A percentile compares a stretch with the other conserved stretches of the same genome.
phyloP scores from a whole-genome alignment of 805 yeast genomes.

The Candida piceae region DNA sequence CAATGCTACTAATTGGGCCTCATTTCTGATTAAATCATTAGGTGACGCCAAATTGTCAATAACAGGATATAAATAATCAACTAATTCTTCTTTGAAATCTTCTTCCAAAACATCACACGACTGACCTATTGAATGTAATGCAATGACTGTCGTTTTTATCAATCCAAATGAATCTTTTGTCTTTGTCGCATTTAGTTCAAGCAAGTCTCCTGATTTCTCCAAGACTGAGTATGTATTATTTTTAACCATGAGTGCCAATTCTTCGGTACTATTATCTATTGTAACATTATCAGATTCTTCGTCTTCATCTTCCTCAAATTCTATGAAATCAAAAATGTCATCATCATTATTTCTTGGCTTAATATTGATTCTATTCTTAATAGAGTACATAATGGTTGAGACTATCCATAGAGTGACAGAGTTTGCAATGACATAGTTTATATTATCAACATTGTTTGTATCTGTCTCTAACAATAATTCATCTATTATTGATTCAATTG shows the following conservation, averaged over 20 bases:
- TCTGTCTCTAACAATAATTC: neutral
- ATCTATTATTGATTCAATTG: neutral
- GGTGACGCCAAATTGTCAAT: slow-evolving; percentile 66
- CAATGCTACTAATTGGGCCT: slow-evolving; percentile 48
- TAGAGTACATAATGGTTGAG: slow-evolving; percentile 23
- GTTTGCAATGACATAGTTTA: slow-evolving; percentile 12
- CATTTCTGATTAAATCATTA: slow-evolving; percentile 38
- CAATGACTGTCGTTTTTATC: slow-evolving; percentile 24
- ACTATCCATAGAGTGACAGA: slow-evolving; percentile 36
- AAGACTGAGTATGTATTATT: slow-evolving; percentile 29
- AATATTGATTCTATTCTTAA: neutral
- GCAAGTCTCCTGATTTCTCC: slow-evolving; percentile 38
- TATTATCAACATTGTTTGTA: slow-evolving; percentile 2
- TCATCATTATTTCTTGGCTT: neutral
- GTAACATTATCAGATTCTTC: no score
- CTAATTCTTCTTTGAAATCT: slow-evolving; percentile 50
- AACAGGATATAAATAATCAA: slow-evolving; percentile 68
- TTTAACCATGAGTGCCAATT: no score
- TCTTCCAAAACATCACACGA: slow-evolving; percentile 28
- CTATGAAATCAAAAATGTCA: slow-evolving; percentile 17
- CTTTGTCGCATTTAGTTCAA: slow-evolving; percentile 31
- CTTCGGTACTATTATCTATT: no score
- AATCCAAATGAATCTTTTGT: slow-evolving; percentile 7
- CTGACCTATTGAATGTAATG: slow-evolving; percentile 40
- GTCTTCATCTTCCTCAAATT: slow-evolving; percentile 8